Conservation (phyloP, 345 rosid genomes). For the Citrus maxima region DNA sequence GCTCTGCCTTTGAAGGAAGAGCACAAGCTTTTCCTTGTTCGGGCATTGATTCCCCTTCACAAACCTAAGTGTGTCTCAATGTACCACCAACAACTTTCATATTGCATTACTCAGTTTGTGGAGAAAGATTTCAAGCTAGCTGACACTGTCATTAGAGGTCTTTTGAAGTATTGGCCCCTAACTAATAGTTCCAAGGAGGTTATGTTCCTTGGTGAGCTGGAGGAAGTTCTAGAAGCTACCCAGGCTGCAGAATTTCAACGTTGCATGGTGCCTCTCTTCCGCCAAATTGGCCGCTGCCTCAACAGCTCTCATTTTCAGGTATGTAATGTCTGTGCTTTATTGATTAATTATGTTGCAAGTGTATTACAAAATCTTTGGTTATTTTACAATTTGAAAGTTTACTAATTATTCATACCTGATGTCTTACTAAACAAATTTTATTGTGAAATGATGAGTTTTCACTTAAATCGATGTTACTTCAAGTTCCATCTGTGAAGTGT, state of each 20-base stretch:
- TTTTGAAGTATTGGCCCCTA: conserved; percentile 72
- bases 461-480: background rate
- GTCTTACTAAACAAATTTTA: background rate
- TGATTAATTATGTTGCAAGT: background rate
- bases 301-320: conserved; percentile 89
- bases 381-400: background rate
- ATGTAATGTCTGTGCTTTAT: background rate
- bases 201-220: conserved; percentile 81
- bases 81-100: conserved; percentile 78
- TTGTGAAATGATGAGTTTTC: conserved; percentile 6
- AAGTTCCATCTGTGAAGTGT: background rate
- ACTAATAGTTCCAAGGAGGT: conserved; percentile 80
- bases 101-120: conserved; percentile 75
- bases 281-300: conserved; percentile 56
- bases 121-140: conserved; percentile 83
- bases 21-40: conserved; percentile 71
- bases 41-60: conserved; percentile 81
- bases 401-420: background rate
- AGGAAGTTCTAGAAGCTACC: conserved; percentile 79
- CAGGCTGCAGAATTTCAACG: conserved; percentile 81
- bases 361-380: background rate
- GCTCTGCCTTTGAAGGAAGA: conserved; percentile 87
- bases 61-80: conserved; percentile 61
- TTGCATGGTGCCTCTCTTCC: conserved; percentile 70
- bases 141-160: conserved; percentile 70